Base-by-base conservation (phyloP, 768 basidiomycete species). In the Floccularia luteovirens region DNA sequence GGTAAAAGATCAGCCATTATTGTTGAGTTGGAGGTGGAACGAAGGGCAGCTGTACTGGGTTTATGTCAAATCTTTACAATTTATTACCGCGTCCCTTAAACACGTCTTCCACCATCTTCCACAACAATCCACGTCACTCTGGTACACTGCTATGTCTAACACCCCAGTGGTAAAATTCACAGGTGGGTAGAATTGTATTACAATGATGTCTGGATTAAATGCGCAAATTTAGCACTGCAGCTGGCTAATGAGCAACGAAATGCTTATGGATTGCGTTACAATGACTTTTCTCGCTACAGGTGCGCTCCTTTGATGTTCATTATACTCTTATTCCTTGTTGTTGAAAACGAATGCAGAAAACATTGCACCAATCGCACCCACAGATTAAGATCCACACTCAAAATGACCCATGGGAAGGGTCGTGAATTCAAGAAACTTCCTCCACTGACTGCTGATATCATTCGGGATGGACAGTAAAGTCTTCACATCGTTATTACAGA, bases 341-440 rank as follows among this genome's bases (percentile, higher is more conserved):
- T n/a, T 24, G 25, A 11, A 25, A 14, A 13, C 17, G 19, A n/a
- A 20, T 20, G 22, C 53, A 90, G 92, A 50, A 90, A 90, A 50
- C 92, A 98, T 53, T 94, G 91, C 56, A 79, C 85, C 4, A 90
- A 91, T 57, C 79, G 88, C 52, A 85, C 92, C 0, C 90, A 92
- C 61, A 80, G 89, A 36, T 67, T 96, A 28, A 79, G 92, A 46
- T 89, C 87, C 21, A 71, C 79, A 1, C 73, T 92, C 36, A 90
- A 87, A 55, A 75, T 81, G 67, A 88, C 86, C 13, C 88, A 92
- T 50, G 90, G 90, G 22, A 89, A 86, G 55, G 88, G 88, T 17
- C 82, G 81, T 49, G 88, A 90, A 34, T 97, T 90, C 71, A 94
- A 90, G 66, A 89, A 86, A 51, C 56, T 82, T 17, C 77, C 89